phyloP scores from a whole-genome alignment of 192 early-diverging fungal species.

The Thamnidium elegans region DNA sequence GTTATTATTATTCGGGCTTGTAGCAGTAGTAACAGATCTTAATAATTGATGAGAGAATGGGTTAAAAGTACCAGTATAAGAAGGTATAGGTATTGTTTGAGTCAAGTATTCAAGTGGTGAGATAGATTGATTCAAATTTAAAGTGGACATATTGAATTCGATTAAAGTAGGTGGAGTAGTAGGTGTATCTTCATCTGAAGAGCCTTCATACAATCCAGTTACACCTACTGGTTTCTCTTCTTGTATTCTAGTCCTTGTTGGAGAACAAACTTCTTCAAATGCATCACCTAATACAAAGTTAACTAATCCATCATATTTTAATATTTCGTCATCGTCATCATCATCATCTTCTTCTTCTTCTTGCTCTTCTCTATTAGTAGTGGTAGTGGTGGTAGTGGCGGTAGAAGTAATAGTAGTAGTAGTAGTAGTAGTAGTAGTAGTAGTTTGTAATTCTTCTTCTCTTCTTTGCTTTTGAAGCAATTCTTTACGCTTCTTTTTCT shows the following conservation, averaged over 20 bases:
- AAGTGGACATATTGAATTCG: neutral
- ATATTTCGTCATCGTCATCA: neutral
- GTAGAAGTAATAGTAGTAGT: neutral
- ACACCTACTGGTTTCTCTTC: slow-evolving; percentile 25
- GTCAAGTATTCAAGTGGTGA: slow-evolving; percentile 20
- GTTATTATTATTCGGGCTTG: neutral
- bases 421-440: neutral
- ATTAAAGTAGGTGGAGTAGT: neutral
- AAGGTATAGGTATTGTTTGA: slow-evolving; percentile 21
- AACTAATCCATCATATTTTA: slow-evolving; percentile 21
- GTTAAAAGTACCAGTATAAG: slow-evolving; percentile 25
- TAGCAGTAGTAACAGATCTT: slow-evolving; percentile 12
- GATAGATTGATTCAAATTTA: slow-evolving; percentile 2
- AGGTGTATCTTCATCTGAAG: neutral
- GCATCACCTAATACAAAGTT: slow-evolving; percentile 31
- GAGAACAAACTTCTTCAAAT: slow-evolving; percentile 14
- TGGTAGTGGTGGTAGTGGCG: neutral
- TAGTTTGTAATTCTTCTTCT: neutral
- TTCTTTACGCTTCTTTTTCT: slow-evolving; percentile 35
- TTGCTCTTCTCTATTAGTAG: neutral
- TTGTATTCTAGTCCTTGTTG: neutral
- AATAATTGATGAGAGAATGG: slow-evolving; percentile 27
- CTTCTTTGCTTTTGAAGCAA: slow-evolving; percentile 11
- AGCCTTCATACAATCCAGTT: slow-evolving; percentile 16
- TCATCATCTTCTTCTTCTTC: neutral